These are phyloP conservation scores for Geoglossum cookeanum DNA, from an alignment of 2,329 filamentous ascomycete species.

Conservation along the genomic window DNA sequence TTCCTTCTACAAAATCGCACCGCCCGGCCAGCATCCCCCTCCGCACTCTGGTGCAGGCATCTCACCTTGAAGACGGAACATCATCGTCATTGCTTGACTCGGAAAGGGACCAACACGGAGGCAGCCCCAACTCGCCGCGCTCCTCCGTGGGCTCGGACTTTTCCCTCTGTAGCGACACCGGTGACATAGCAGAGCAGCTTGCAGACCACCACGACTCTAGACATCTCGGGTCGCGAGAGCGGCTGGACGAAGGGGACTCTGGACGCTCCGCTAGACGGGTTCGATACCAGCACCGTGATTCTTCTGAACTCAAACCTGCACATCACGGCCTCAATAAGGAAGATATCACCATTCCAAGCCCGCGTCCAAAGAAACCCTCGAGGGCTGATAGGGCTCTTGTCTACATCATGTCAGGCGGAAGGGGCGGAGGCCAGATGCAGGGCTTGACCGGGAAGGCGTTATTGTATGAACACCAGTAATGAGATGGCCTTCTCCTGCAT, in stretches of 20 bases:
- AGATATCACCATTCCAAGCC: constrained; percentile 63
- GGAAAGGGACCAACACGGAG: constrained; percentile 30
- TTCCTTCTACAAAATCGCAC: constrained; percentile 52
- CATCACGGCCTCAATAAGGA: constrained; percentile 37
- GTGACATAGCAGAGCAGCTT: constrained; percentile 83
- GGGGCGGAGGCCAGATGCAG: constrained; percentile 42
- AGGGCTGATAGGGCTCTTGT: constrained; percentile 53
- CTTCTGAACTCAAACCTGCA: constrained; percentile 24
- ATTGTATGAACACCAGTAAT: constrained; percentile 40
- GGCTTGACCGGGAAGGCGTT: constrained; percentile 92
- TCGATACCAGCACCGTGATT: constrained; percentile 13
- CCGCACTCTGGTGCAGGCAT: constrained; percentile 42
- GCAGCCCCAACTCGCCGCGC: constrained; percentile 31
- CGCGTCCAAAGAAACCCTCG: constrained; percentile 42
- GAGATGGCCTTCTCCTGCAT: constrained; percentile 5
- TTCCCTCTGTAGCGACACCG: constrained; percentile 82
- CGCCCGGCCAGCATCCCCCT: constrained; percentile 78
- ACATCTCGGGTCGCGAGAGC: constrained; percentile 46
- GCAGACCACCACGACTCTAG: constrained; percentile 69
- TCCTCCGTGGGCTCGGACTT: constrained; percentile 46
- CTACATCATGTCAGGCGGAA: constrained; percentile 65
- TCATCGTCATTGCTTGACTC: constrained; percentile 24
- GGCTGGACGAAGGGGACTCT: constrained; percentile 42
- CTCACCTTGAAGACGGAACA: constrained; percentile 21
- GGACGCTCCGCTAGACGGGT: constrained; percentile 17